Percentiles rank a stretch among this genome's conserved stretches.
Evolutionary conservation across 331 rosid genomes (phyloP).

Genomic region (Pyracantha coccinea): DNA sequence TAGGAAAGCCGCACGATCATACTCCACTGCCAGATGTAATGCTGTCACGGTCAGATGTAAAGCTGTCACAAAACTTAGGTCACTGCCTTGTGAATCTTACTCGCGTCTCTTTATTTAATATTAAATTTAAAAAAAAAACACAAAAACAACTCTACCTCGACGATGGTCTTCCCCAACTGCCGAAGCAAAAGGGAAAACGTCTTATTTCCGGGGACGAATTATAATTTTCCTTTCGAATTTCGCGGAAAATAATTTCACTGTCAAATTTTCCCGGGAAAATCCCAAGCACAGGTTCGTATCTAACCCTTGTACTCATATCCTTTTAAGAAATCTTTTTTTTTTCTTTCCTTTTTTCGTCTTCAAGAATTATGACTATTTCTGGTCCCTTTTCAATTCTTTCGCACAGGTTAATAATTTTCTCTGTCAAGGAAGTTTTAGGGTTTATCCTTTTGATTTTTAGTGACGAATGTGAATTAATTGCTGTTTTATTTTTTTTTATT

Average conservation of each 20-base stretch:
- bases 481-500: not conserved
- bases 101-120: not conserved
- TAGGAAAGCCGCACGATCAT: not conserved
- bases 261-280: constrained; percentile 25
- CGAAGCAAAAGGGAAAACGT: constrained; percentile 27
- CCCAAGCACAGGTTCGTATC: constrained; percentile 24
- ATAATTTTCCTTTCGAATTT: constrained; percentile 10
- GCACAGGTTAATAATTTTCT: not conserved
- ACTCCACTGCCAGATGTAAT: not conserved
- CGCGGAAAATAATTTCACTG: constrained; percentile 29
- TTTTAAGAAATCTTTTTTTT: not conserved
- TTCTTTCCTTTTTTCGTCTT: not conserved
- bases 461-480: constrained; percentile 4
- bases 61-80: not conserved
- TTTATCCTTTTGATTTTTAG: not conserved
- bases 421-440: constrained; percentile 13
- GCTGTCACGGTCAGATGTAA: not conserved
- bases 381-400: not conserved
- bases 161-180: constrained; percentile 23
- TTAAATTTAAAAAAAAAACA: not conserved
- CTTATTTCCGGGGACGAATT: not conserved
- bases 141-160: not conserved
- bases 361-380: not conserved
- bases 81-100: not conserved
- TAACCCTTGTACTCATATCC: constrained; percentile 3